Evolutionary conservation across 2,329 filamentous ascomycete species (phyloP), one percentile per base, ranked within the genome.

Genomic region (Diplodia intermedia): DNA sequence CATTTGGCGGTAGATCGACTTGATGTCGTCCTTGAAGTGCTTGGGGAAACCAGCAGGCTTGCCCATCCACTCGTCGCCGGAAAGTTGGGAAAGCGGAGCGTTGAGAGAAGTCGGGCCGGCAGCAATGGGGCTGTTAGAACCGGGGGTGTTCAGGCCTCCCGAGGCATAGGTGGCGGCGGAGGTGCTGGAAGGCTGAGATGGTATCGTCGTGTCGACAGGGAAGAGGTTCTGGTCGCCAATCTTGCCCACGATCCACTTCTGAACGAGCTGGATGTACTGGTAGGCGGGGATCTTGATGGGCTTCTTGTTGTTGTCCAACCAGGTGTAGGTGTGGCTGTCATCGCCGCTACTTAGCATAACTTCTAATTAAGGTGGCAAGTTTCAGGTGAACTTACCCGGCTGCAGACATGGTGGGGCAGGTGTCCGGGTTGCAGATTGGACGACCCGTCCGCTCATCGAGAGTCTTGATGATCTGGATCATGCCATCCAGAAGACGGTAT

Each of bases 191-290:
- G 66, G 57, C 31, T 68, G 66, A 20, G 90, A 91, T 60, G 91
- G 85, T 53, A 87, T 87, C 49, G 90, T 87, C 7, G 90, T 88
- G 74, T 95, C 93, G 52, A 93, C 97, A 6, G 94, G 94, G 82
- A 98, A 97, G 81, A 97, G 92, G 76, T 87, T 86, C 61, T 89
- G 89, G 78, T 98, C 94, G 74, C 95, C 92, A 71, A 97, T 93
- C 82, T 98, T 98, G 81, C 93, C 93, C 36, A 92, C 91, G 77
- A 98, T 97, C 94, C 94, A 98, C 76, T 94, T 92, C 82, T 97
- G 94, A 79, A 98, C 96, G 31, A 97, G 88, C 72, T 92, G 93
- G 82, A 97, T 95, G 82, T 98, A 98, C 79, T 96, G 93, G 70
- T 90, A 90, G 7, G 94, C 94, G 3, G 94, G 93, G 52, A 98